These are phyloP conservation scores for Penicilliopsis zonata DNA, from an alignment of 495 filamentous ascomycete genomes.

Conservation along the genomic window DNA sequence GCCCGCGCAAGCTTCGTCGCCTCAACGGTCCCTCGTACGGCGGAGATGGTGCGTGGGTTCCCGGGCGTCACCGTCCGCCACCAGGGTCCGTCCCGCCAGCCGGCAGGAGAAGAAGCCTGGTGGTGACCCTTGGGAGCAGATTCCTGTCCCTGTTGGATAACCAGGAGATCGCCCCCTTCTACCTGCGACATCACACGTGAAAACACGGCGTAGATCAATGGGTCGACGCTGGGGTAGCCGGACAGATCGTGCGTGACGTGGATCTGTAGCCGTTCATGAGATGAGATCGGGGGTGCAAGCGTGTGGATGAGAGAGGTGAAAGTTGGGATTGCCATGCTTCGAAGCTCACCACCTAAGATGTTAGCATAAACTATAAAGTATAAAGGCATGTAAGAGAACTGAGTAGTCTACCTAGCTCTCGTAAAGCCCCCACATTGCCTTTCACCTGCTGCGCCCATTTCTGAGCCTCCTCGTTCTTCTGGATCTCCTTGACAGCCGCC, in stretches of 20 bases:
- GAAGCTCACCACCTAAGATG: conserved; percentile 70
- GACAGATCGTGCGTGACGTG: conserved; percentile 94
- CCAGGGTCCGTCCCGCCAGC: conserved; percentile 91
- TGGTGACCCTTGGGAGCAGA: conserved; percentile 50
- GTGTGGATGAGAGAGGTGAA: conserved; percentile 91
- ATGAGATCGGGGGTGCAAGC: conserved; percentile 91
- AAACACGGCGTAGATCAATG: conserved; percentile 86
- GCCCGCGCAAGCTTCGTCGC: conserved; percentile 82
- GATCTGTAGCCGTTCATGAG: conserved; percentile 94
- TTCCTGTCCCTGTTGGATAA: conserved; percentile 86
- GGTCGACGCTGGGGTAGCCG: conserved; percentile 89
- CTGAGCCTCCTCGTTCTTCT: conserved; percentile 91
- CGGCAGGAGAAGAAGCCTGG: conserved; percentile 43
- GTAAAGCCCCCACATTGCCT: conserved; percentile 76
- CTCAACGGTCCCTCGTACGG: conserved; percentile 68
- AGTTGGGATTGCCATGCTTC: conserved; percentile 80
- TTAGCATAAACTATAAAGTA: conserved; percentile 6
- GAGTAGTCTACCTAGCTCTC: conserved; percentile 53
- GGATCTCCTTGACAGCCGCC: conserved; percentile 84
- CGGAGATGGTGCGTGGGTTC: conserved; percentile 61
- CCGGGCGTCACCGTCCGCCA: conserved; percentile 60
- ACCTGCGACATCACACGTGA: conserved; percentile 97
- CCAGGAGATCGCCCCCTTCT: conserved; percentile 92
- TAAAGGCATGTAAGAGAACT: conserved; percentile 3
- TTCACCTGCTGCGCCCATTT: conserved; percentile 91